Percentiles rank a stretch among this genome's conserved stretches.
phyloP scores from a whole-genome alignment of 495 filamentous ascomycete species.

The Aspergillus kassunensis region DNA sequence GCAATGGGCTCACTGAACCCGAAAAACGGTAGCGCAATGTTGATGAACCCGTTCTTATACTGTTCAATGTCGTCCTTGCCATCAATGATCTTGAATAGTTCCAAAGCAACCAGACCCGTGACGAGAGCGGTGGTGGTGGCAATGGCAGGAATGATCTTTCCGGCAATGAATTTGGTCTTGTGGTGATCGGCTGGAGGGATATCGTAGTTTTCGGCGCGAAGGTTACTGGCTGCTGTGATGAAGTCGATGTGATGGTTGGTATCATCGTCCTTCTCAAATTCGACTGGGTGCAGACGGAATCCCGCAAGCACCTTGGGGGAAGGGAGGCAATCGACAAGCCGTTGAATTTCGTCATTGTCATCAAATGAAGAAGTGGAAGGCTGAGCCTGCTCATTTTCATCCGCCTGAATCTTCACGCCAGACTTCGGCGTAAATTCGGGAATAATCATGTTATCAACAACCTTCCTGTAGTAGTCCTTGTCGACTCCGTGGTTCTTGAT shows the following conservation, averaged over 20 bases:
- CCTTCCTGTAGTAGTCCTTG: conserved; percentile 64
- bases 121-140: conserved; percentile 95
- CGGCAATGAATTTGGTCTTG: conserved; percentile 99
- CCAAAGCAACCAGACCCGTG: conserved; percentile 86
- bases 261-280: conserved; percentile 99
- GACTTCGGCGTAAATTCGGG: conserved; percentile 93
- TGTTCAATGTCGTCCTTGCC: conserved; percentile 93
- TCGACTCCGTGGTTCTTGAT: conserved; percentile 71
- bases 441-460: conserved; percentile 90
- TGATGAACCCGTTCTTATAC: conserved; percentile 99
- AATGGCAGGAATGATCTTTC: conserved; percentile 99
- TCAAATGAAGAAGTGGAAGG: conserved; percentile 63
- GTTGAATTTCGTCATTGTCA: conserved; percentile 68
- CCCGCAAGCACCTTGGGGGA: conserved; percentile 74
- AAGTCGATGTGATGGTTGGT: conserved; percentile 99
- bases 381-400: conserved; percentile 92
- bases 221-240: conserved; percentile 94
- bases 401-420: conserved; percentile 93
- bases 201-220: conserved; percentile 96
- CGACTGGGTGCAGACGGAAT: conserved; percentile 84
- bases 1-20: conserved; percentile 96
- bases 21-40: conserved; percentile 94
- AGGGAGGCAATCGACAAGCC: conserved; percentile 64
- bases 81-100: conserved; percentile 95
- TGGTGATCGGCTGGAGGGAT: conserved; percentile 88